phyloP scores from a whole-genome alignment of 805 yeast species.

The Lachancea lanzarotensis region DNA sequence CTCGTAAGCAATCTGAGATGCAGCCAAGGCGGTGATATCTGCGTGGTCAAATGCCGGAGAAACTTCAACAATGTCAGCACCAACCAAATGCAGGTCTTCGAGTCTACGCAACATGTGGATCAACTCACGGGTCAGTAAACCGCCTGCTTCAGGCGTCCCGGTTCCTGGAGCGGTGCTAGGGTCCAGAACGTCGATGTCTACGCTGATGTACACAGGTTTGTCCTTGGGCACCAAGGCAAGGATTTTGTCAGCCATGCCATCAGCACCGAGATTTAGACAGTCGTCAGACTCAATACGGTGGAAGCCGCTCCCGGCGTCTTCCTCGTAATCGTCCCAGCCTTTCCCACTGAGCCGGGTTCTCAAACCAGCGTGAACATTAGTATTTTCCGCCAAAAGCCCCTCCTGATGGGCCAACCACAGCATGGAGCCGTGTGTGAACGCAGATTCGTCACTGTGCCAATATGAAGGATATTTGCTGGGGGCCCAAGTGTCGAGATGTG shows the following conservation, averaged over 20 bases:
- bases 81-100: slow-evolving; percentile 55
- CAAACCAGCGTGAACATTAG: slow-evolving; percentile 69
- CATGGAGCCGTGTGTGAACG: slow-evolving; percentile 81
- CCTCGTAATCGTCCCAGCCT: slow-evolving; percentile 53
- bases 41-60: slow-evolving; percentile 60
- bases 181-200: slow-evolving; percentile 74
- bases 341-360: slow-evolving; percentile 65
- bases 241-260: slow-evolving; percentile 51
- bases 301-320: slow-evolving; percentile 66
- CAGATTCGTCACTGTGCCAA: slow-evolving; percentile 51
- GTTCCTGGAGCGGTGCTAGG: slow-evolving; percentile 74
- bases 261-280: slow-evolving; percentile 58
- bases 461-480: slow-evolving; percentile 63
- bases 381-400: slow-evolving; percentile 47
- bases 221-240: slow-evolving; percentile 50
- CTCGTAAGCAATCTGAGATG: slow-evolving; percentile 67
- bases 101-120: slow-evolving; percentile 52
- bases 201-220: slow-evolving; percentile 65
- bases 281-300: slow-evolving; percentile 66
- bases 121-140: slow-evolving; percentile 62
- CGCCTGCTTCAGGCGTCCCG: slow-evolving; percentile 75
- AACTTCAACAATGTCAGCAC: slow-evolving; percentile 74
- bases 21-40: slow-evolving; percentile 61
- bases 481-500: slow-evolving; percentile 78
- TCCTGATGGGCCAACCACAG: slow-evolving; percentile 73